Conservation (phyloP, 805 yeast genomes). For the Candida boidinii region DNA sequence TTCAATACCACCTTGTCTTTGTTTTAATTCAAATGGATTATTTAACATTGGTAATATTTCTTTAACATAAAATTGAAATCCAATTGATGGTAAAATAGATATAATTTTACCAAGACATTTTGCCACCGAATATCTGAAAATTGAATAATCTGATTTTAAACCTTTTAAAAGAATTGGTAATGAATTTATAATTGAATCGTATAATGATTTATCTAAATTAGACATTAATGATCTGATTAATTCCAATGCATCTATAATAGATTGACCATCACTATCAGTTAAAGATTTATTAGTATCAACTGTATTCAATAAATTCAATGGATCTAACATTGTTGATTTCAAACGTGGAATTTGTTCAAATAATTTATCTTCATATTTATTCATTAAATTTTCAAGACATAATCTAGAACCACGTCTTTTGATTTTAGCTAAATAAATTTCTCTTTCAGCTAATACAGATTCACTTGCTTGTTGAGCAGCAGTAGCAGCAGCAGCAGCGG, state of each 20-base stretch:
- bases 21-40: slow-evolving; percentile 59
- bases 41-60: slow-evolving; percentile 70
- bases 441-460: slow-evolving; percentile 56
- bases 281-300: slow-evolving; percentile 18
- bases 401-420: slow-evolving; percentile 80
- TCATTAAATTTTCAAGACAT: slow-evolving; percentile 54
- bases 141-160: slow-evolving; percentile 65
- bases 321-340: slow-evolving; percentile 53
- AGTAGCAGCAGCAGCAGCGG: slow-evolving; percentile 48
- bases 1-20: slow-evolving; percentile 92
- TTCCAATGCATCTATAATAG: slow-evolving; percentile 80
- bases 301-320: slow-evolving; percentile 32
- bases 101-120: slow-evolving; percentile 81
- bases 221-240: slow-evolving; percentile 69
- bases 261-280: slow-evolving; percentile 57
- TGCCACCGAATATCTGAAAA: slow-evolving; percentile 83
- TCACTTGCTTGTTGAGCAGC: no score
- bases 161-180: slow-evolving; percentile 44
- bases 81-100: slow-evolving; percentile 54
- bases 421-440: slow-evolving; percentile 63
- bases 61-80: slow-evolving; percentile 75
- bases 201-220: slow-evolving; percentile 40
- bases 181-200: slow-evolving; percentile 40
- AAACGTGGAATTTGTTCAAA: slow-evolving; percentile 63
- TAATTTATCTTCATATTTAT: slow-evolving; percentile 41